Evolutionary conservation across 2,329 filamentous ascomycete genomes (phyloP).

Genomic region (Epichloe elymi): DNA sequence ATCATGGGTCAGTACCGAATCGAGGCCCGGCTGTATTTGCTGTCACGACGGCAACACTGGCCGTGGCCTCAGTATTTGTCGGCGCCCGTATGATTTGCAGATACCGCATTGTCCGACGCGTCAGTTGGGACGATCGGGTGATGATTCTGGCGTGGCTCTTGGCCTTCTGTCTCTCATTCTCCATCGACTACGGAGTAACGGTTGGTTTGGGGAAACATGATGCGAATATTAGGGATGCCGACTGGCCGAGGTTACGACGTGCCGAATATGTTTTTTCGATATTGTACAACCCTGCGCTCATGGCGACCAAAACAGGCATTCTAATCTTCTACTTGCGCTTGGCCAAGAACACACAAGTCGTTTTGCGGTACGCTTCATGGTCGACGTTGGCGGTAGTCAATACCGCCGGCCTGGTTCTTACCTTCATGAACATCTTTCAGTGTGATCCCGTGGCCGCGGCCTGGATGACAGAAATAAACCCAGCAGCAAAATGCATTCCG

Average conservation of each 20-base stretch:
- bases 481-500: slow-evolving; percentile 36
- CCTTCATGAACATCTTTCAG: slow-evolving; percentile 78
- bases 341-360: slow-evolving; percentile 60
- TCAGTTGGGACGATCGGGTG: slow-evolving; percentile 67
- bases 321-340: slow-evolving; percentile 80
- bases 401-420: slow-evolving; percentile 62
- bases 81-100: slow-evolving; percentile 60
- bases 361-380: slow-evolving; percentile 75
- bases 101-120: slow-evolving; percentile 54
- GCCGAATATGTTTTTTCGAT: slow-evolving; percentile 53
- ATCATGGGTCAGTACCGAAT: slow-evolving; percentile 23
- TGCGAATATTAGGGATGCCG: slow-evolving; percentile 36
- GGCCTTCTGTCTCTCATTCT: slow-evolving; percentile 52
- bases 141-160: slow-evolving; percentile 70
- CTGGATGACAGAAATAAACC: slow-evolving; percentile 34
- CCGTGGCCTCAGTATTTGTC: slow-evolving; percentile 62
- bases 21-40: slow-evolving; percentile 51
- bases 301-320: slow-evolving; percentile 88
- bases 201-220: slow-evolving; percentile 60
- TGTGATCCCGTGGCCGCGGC: slow-evolving; percentile 62
- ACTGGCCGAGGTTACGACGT: slow-evolving; percentile 39
- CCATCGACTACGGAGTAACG: slow-evolving; percentile 49
- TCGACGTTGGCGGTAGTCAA: slow-evolving; percentile 67
- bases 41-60: slow-evolving; percentile 56
- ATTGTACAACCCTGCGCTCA: slow-evolving; percentile 71